Evolutionary conservation across 169 alveolate genomes (phyloP).

Genomic region (Cyclospora cayetanensis): DNA sequence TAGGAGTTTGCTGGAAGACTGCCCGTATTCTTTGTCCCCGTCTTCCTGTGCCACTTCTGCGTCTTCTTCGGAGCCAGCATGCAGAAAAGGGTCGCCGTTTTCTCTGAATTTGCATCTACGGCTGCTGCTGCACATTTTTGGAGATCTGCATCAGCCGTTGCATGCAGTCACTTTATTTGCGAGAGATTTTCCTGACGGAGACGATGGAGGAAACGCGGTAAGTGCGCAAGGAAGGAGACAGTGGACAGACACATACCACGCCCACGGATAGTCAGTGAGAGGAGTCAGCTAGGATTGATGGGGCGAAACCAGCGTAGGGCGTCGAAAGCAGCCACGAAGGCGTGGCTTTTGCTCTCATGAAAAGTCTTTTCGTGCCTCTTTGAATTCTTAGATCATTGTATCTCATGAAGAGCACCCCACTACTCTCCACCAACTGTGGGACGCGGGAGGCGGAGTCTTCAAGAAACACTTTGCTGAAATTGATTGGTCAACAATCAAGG

Average conservation of each 20-base stretch:
- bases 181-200: constrained; percentile 81
- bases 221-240: neutral
- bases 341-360: too few relatives aligned
- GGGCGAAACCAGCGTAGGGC: neutral
- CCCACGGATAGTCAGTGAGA: neutral
- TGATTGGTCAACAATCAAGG: neutral
- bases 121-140: constrained; percentile 84
- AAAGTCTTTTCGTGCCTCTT: neutral
- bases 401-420: neutral
- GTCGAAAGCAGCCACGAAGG: too few relatives aligned
- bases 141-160: constrained; percentile 89
- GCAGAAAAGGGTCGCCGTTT: constrained; percentile 27
- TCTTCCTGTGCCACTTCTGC: neutral
- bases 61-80: too few relatives aligned
- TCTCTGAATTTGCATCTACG: constrained; percentile 77
- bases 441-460: neutral
- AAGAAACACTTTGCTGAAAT: neutral
- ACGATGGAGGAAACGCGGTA: constrained; percentile 82
- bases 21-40: neutral
- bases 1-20: constrained; percentile 44
- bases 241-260: neutral
- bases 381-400: neutral
- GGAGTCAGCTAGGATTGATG: neutral
- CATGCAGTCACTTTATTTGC: constrained; percentile 78
- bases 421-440: neutral